Evolutionary conservation across 176 grass and related monocot species (phyloP).

Genomic region (Aegilops longissima): DNA sequence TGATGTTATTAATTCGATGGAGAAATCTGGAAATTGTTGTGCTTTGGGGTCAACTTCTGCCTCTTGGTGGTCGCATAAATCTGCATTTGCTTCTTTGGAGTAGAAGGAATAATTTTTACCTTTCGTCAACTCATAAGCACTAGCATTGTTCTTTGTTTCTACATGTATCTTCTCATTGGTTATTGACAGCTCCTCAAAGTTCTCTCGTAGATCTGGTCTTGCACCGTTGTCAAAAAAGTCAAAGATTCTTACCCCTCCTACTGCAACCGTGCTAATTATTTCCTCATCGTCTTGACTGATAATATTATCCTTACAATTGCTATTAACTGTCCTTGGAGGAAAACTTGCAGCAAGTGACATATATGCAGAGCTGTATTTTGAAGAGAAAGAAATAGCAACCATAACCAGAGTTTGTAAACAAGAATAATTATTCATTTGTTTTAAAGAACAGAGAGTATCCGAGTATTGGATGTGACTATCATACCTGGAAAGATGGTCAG

Average conservation of each 20-base stretch:
- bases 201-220: slow-evolving; percentile 25
- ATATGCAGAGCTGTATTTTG: slow-evolving; percentile 74
- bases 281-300: slow-evolving; percentile 41
- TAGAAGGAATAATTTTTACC: slow-evolving; percentile 16
- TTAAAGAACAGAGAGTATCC: background rate
- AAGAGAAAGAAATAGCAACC: slow-evolving; percentile 14
- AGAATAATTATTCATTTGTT: background rate
- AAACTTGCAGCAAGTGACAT: slow-evolving; percentile 78
- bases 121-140: slow-evolving; percentile 24
- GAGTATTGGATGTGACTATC: background rate
- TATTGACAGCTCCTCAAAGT: slow-evolving; percentile 35
- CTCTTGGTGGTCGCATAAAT: slow-evolving; percentile 22
- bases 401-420: background rate
- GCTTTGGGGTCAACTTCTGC: slow-evolving; percentile 36
- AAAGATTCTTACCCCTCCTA: slow-evolving; percentile 33
- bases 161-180: slow-evolving; percentile 27
- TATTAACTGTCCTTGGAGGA: slow-evolving; percentile 38
- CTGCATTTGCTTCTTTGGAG: slow-evolving; percentile 25
- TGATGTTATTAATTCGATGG: slow-evolving; percentile 22
- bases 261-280: slow-evolving; percentile 18
- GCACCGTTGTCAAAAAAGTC: slow-evolving; percentile 25
- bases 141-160: slow-evolving; percentile 24
- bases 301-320: slow-evolving; percentile 27
- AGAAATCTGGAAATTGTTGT: slow-evolving; percentile 22
- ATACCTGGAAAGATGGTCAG: slow-evolving; percentile 85